Evolutionary conservation across 768 basidiomycete species (phyloP).

Genomic region (Fomitopsis pulvina): DNA sequence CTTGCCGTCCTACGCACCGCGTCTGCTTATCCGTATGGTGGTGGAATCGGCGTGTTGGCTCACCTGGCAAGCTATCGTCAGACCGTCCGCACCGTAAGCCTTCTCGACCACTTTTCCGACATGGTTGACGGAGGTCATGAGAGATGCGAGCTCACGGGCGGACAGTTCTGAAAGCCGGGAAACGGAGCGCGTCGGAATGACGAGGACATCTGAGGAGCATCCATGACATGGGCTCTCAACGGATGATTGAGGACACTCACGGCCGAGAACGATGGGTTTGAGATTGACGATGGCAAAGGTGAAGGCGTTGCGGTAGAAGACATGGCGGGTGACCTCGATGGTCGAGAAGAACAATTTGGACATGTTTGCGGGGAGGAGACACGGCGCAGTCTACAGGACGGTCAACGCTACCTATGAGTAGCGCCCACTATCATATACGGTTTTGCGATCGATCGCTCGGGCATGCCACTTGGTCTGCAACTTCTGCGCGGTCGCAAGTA

Average conservation of each 20-base stretch:
- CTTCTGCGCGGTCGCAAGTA: no score
- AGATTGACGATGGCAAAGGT: constrained; percentile 90
- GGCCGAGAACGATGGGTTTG: constrained; percentile 90
- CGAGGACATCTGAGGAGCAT: constrained; percentile 41
- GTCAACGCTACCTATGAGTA: no score
- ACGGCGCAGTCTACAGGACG: no score
- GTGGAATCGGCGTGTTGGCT: constrained; percentile 1
- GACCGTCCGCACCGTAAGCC: constrained; percentile 73
- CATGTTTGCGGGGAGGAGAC: no score
- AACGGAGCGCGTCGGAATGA: constrained; percentile 44
- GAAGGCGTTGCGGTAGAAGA: constrained; percentile 61
- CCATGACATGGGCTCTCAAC: neutral
- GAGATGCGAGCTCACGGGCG: constrained; percentile 59
- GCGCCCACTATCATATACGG: neutral
- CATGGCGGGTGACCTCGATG: constrained; percentile 72
- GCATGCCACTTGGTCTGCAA: no score
- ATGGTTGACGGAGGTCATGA: constrained; percentile 73
- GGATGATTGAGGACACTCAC: constrained; percentile 49
- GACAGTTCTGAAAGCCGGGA: constrained; percentile 43
- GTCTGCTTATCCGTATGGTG: constrained; percentile 2
- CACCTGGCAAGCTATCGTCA: constrained; percentile 88
- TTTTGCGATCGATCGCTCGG: no score
- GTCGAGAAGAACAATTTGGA: constrained; percentile 59
- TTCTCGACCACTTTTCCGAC: constrained; percentile 78
- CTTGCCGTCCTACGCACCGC: constrained; percentile 62